These are phyloP conservation scores for Aspergillus ustus DNA, from an alignment of 2,329 filamentous ascomycete genomes.

Conservation along the genomic window DNA sequence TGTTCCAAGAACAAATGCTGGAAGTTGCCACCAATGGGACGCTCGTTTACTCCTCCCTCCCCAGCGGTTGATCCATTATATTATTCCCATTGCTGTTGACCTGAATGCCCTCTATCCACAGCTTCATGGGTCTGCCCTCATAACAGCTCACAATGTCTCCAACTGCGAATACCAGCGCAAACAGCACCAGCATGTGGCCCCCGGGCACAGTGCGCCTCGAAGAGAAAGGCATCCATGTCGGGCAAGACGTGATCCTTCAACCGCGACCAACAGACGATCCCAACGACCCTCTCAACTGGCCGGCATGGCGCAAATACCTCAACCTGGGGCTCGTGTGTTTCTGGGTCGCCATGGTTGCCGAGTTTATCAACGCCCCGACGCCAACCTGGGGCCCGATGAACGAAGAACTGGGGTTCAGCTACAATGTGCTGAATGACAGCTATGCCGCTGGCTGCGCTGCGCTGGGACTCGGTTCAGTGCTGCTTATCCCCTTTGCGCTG, in stretches of 20 bases:
- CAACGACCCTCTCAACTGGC: constrained; percentile 4
- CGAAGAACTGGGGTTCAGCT: constrained; percentile 49
- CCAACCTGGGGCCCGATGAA: constrained; percentile 36
- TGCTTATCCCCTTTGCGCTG: constrained; percentile 53
- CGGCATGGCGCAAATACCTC: not conserved
- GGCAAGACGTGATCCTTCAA: not conserved
- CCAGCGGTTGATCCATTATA: not conserved
- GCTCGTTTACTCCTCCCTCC: not conserved
- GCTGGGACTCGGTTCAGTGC: constrained; percentile 47
- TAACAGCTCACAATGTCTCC: not conserved
- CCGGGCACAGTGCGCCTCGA: constrained; percentile 2
- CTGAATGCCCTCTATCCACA: too few relatives aligned
- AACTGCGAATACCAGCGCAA: not conserved
- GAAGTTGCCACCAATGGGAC: not conserved
- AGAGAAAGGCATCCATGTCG: not conserved
- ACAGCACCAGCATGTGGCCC: constrained; percentile 1
- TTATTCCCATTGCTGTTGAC: too few relatives aligned
- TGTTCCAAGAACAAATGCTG: not conserved
- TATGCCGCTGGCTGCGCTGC: constrained; percentile 51
- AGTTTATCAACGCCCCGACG: not conserved
- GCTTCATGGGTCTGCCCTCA: too few relatives aligned
- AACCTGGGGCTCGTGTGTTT: not conserved
- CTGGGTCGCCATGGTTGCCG: constrained; percentile 1
- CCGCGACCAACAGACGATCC: not conserved
- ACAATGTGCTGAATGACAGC: constrained; percentile 48